Percentiles rank a stretch among this genome's conserved stretches.
Conservation (phyloP, 2,329 filamentous ascomycete species). For the Cladobotryum mycophilum region DNA sequence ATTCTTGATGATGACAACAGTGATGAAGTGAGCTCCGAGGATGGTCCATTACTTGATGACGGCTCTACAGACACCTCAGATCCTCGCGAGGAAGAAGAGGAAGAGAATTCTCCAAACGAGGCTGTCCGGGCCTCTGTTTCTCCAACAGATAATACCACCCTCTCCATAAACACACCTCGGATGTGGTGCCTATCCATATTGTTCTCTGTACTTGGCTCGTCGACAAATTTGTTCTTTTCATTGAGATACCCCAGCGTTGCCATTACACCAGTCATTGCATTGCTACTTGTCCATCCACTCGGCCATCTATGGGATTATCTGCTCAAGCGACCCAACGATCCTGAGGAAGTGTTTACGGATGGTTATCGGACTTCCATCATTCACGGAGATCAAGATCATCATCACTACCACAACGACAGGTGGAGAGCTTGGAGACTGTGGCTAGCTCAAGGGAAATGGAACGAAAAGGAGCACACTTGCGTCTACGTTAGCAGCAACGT, state of each 20-base stretch:
- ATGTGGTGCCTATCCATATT: constrained; percentile 81
- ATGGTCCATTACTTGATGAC: constrained; percentile 30
- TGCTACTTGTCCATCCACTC: constrained; percentile 77
- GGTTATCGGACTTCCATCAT: constrained; percentile 34
- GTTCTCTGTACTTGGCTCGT: constrained; percentile 75
- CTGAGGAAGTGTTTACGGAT: constrained; percentile 42
- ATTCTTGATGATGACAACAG: constrained; percentile 37
- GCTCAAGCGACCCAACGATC: constrained; percentile 56
- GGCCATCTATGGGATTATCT: constrained; percentile 72
- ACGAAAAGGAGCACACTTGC: constrained; percentile 82
- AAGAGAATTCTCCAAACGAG: constrained; percentile 69
- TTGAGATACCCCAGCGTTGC: constrained; percentile 85
- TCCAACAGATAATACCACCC: constrained; percentile 64
- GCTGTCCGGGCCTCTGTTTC: constrained; percentile 76
- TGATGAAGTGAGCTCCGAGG: constrained; percentile 29
- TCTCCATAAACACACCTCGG: constrained; percentile 82
- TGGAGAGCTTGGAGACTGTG: constrained; percentile 51
- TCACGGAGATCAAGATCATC: constrained; percentile 16
- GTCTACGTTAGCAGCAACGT: constrained; percentile 88
- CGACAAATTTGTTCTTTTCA: constrained; percentile 83
- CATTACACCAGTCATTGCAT: constrained; percentile 81
- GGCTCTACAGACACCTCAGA: constrained; percentile 38
- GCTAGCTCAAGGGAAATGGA: constrained; percentile 76
- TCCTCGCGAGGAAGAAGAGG: constrained; percentile 35
- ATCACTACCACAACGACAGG: constrained; percentile 2